phyloP scores from a whole-genome alignment of 1,284 basidiomycete species.

The Amanita bisporigera region DNA sequence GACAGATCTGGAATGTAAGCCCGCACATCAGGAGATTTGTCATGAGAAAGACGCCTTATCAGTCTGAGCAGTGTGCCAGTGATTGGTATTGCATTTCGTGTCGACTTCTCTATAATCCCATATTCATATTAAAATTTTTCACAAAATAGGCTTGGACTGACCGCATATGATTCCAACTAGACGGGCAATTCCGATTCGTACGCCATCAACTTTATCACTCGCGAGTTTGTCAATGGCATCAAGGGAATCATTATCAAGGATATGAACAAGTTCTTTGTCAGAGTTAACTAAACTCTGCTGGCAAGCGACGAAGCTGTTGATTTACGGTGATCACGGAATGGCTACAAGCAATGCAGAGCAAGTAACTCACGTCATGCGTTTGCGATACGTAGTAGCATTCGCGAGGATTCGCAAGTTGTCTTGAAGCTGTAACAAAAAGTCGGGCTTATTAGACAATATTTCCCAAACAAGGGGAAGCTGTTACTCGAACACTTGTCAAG shows the following conservation, averaged over 20 bases:
- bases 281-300: conserved; percentile 63
- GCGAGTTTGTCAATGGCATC: conserved; percentile 62
- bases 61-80: conserved; percentile 45
- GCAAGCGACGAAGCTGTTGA: conserved; percentile 68
- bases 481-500: conserved; percentile 11
- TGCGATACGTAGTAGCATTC: conserved; percentile 61
- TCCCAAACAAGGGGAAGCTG: conserved; percentile 62
- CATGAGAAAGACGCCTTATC: conserved; percentile 50
- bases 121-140: conserved; percentile 10
- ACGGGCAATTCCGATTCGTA: conserved; percentile 85
- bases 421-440: conserved; percentile 50
- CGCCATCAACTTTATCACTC: conserved; percentile 80
- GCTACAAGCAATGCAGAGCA: conserved; percentile 10
- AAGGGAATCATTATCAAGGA: conserved; percentile 65
- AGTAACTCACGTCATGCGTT: conserved; percentile 72
- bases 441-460: conserved; percentile 50
- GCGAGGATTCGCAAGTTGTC: conserved; percentile 62
- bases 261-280: conserved; percentile 43
- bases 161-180: conserved; percentile 62
- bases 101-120: conserved; percentile 28
- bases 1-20: conserved; percentile 40
- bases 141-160: conserved; percentile 39
- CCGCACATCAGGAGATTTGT: conserved; percentile 56
- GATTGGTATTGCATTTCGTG: conserved; percentile 35
- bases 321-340: background rate